Percentiles rank a stretch among this genome's conserved stretches.
Conservation (phyloP, 108 stramenopile species). For the Parietichytrium sp. region DNA sequence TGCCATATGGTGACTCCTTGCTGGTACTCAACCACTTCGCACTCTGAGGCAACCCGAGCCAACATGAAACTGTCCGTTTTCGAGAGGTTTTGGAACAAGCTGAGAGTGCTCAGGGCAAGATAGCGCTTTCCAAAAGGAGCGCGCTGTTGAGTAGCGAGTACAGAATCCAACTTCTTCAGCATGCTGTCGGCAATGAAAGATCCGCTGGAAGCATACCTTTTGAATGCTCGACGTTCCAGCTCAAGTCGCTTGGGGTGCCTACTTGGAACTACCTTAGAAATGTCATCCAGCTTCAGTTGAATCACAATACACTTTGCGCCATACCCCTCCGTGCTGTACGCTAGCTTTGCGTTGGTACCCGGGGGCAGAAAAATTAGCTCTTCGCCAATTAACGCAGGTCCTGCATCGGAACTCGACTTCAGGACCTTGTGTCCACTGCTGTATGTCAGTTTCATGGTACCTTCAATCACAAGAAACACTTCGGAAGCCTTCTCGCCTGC, state of each 20-base stretch:
- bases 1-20: background rate
- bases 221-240: background rate
- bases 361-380: background rate
- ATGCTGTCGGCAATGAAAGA: too few relatives aligned
- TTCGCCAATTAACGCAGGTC: constrained; percentile 1
- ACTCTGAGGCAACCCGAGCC: background rate
- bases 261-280: background rate
- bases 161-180: background rate
- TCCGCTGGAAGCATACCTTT: too few relatives aligned
- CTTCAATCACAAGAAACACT: too few relatives aligned
- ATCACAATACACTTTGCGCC: background rate
- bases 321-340: background rate
- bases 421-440: too few relatives aligned
- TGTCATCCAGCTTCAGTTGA: background rate
- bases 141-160: background rate
- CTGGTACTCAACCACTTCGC: background rate
- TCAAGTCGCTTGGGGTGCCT: background rate
- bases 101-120: background rate
- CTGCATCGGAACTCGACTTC: too few relatives aligned
- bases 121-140: constrained; percentile 9
- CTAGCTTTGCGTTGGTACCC: background rate
- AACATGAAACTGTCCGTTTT: background rate
- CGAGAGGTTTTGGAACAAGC: background rate
- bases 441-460: too few relatives aligned
- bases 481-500: too few relatives aligned